A percentile compares a stretch with the other conserved stretches of the same genome.
phyloP scores from a whole-genome alignment of 805 yeast genomes.

The Nakazawaea wyomingensis region DNA sequence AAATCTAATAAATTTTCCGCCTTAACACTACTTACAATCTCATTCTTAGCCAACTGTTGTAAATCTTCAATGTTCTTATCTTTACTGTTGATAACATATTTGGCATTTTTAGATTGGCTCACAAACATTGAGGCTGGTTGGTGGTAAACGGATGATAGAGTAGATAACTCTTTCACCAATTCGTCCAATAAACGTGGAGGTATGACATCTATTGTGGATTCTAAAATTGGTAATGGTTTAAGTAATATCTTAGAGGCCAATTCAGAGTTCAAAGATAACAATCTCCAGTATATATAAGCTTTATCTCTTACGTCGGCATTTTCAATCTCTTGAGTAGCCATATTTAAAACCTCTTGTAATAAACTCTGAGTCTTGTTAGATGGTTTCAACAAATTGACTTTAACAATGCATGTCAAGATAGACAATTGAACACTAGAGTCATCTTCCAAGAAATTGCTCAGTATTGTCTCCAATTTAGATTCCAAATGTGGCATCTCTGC shows the following conservation, averaged over 20 bases:
- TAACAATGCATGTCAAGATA: slow-evolving; percentile 57
- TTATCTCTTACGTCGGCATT: slow-evolving; percentile 77
- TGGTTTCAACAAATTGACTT: slow-evolving; percentile 36
- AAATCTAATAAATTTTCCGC: slow-evolving; percentile 83
- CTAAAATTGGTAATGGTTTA: slow-evolving; percentile 63
- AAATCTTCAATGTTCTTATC: slow-evolving; percentile 70
- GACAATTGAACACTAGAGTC: slow-evolving; percentile 59
- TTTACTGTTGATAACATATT: slow-evolving; percentile 19
- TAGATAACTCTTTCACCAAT: slow-evolving; percentile 70
- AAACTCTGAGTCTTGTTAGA: slow-evolving; percentile 29
- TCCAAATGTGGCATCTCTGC: slow-evolving; percentile 50
- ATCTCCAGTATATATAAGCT: slow-evolving; percentile 77
- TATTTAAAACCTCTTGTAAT: slow-evolving; percentile 55
- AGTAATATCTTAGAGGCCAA: slow-evolving; percentile 50
- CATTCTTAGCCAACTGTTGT: slow-evolving; percentile 70
- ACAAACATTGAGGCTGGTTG: slow-evolving; percentile 69
- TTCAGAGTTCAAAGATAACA: slow-evolving; percentile 45
- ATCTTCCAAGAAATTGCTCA: slow-evolving; percentile 50
- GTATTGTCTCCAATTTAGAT: slow-evolving; percentile 38
- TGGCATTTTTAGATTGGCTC: slow-evolving; percentile 17
- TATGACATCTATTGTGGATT: slow-evolving; percentile 66
- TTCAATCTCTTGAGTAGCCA: slow-evolving; percentile 60
- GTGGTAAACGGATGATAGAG: slow-evolving; percentile 85
- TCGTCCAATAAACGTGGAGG: slow-evolving; percentile 64
- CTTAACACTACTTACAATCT: slow-evolving; percentile 53